Conservation (phyloP, 2,329 filamentous ascomycete species). For the Fusarium subglutinans region DNA sequence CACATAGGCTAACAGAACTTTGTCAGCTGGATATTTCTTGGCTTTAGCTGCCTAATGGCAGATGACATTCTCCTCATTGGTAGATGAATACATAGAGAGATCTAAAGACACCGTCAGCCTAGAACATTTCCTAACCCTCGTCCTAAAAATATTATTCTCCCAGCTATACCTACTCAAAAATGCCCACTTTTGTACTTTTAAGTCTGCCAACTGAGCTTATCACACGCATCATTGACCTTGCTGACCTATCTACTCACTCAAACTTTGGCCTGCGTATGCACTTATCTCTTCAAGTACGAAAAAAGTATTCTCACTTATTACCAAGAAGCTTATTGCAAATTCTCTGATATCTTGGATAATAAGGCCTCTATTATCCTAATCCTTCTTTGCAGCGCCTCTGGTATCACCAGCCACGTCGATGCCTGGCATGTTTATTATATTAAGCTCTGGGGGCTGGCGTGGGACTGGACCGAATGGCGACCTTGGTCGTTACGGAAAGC, state of each 20-base stretch:
- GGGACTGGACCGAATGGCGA: neutral
- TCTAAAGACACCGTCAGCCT: neutral
- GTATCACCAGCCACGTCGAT: neutral
- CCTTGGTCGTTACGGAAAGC: neutral
- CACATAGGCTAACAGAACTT: too few relatives aligned
- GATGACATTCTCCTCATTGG: neutral
- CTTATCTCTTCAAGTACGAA: neutral
- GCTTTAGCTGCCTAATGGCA: neutral
- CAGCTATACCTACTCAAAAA: neutral
- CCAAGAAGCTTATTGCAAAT: neutral
- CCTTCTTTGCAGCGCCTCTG: neutral
- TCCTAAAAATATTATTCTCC: neutral
- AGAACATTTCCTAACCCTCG: neutral
- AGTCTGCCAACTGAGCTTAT: neutral
- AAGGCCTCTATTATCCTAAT: neutral
- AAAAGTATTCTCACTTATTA: neutral
- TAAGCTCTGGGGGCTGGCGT: neutral
- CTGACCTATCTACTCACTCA: neutral
- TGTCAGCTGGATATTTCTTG: neutral
- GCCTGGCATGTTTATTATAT: neutral
- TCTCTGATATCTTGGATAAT: neutral
- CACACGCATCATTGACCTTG: neutral
- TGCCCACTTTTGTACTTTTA: neutral
- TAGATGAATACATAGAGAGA: neutral
- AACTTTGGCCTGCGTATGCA: neutral